Base-by-base conservation (phyloP, 148 eudicot species). In the Dianthus caryophyllus region DNA sequence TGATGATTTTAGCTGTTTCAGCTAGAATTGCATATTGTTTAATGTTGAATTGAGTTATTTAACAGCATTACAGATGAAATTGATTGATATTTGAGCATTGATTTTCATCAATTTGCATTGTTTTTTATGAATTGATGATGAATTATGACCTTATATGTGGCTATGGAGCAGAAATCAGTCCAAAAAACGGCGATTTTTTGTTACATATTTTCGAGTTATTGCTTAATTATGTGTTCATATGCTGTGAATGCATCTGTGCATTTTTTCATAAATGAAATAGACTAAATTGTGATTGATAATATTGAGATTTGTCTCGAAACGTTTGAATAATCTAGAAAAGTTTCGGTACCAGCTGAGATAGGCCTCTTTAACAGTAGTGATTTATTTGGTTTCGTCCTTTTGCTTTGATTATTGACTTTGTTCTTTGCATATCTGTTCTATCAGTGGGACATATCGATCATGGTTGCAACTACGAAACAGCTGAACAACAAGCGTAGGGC, bases 381-480 rank as follows among this genome's bases (percentile, higher is more conserved):
- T 22, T 41, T 1, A 61, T 39, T 14, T 17, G 24, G 7, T n/a
- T 2, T 66, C 2, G 20, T 12, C 33, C 15, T 16, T 36, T 58
- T 54, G 43, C 8, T 6, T 25, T 51, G 33, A 18, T 56, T 27
- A 18, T 18, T 60, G 47, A 26, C 38, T 15, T 60, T 15, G 65
- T 2, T n/a, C 11, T 33, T 6, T 46, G 38, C 14, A 27, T 29
- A 29, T 41, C 8, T 43, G 12, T 15, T 24, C 5, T 39, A 51
- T 39, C 68, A 76, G 79, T 49, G 29, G 29, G 66, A 71, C 30
- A 70, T 76, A 75, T 65, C 79, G n/a, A 61, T 48, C 2, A 15
- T 76, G 67, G 54, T 65, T 71, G 71, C 58, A 26, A 76, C 30
- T 7, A 21, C 70, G 43, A 48, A 22, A 17, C 74, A 25, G 18